A percentile compares a stretch with the other conserved stretches of the same genome.
Evolutionary conservation across 73 alveolate species (phyloP).

Genomic region (Stentor coeruleus): DNA sequence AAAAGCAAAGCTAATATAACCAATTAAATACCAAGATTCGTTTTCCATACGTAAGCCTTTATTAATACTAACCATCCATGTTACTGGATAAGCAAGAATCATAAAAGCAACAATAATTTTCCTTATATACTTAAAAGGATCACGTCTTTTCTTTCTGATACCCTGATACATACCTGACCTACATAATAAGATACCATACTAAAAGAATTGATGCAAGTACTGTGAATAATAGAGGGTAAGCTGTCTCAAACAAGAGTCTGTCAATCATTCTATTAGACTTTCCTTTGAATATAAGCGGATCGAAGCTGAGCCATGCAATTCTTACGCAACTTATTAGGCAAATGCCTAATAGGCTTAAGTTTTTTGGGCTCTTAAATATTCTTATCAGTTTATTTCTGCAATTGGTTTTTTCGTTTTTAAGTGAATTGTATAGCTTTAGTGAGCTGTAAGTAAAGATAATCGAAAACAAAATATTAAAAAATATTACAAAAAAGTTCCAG

Average conservation of each 20-base stretch:
- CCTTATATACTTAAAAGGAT: slow-evolving; percentile 7
- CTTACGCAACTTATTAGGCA: neutral
- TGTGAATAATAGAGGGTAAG: neutral
- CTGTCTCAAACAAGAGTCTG: neutral
- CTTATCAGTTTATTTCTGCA: neutral
- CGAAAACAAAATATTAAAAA: neutral
- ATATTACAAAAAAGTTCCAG: neutral
- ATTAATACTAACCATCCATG: neutral
- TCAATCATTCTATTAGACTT: neutral
- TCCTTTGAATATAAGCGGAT: neutral
- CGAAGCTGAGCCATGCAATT: slow-evolving; percentile 7
- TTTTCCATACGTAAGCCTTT: slow-evolving; percentile 9
- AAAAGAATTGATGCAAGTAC: neutral
- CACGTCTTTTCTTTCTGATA: neutral
- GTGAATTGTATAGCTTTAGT: neutral
- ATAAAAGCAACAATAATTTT: neutral
- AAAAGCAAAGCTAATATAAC: neutral
- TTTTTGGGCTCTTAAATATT: neutral
- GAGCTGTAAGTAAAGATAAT: neutral
- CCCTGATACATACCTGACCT: slow-evolving; percentile 25
- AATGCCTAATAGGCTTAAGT: slow-evolving; percentile 5
- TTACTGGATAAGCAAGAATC: neutral
- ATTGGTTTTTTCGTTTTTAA: neutral
- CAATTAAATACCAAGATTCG: neutral
- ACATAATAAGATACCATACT: too few relatives aligned